These are phyloP conservation scores for Hypoxylon sp. DNA, from an alignment of 2,329 filamentous ascomycete species.

Conservation along the genomic window DNA sequence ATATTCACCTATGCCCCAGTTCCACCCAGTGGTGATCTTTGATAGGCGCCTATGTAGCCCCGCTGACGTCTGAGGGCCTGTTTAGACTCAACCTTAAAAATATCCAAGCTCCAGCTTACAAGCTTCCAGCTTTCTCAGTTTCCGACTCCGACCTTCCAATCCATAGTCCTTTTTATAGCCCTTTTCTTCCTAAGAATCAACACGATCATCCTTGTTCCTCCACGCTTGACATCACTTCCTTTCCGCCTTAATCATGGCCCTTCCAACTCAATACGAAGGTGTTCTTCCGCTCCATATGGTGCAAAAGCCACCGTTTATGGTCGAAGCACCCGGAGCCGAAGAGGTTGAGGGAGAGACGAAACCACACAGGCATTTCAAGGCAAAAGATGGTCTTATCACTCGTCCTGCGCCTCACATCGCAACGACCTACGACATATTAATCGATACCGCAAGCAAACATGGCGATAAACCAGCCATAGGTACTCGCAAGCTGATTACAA, in stretches of 20 bases:
- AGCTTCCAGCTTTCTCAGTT: constrained; percentile 9
- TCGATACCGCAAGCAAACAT: constrained; percentile 75
- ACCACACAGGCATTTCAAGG: constrained; percentile 80
- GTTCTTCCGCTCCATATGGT: constrained; percentile 70
- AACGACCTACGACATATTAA: constrained; percentile 85
- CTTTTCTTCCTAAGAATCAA: constrained; percentile 16
- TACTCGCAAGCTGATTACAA: constrained; percentile 79
- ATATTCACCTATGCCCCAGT: constrained; percentile 32
- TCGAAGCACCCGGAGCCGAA: constrained; percentile 78
- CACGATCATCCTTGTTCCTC: constrained; percentile 26
- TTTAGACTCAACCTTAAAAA: constrained; percentile 27
- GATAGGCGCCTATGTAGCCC: constrained; percentile 23
- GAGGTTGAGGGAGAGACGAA: constrained; percentile 86
- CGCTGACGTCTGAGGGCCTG: constrained; percentile 37
- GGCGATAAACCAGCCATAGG: constrained; percentile 77
- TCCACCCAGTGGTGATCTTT: constrained; percentile 4
- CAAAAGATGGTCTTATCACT: constrained; percentile 78
- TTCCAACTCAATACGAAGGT: constrained; percentile 56
- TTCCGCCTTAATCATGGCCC: constrained; percentile 44
- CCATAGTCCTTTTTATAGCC: constrained; percentile 8
- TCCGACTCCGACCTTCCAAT: constrained; percentile 7
- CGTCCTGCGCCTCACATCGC: constrained; percentile 77
- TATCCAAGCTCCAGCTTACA: constrained; percentile 24
- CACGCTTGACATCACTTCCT: constrained; percentile 24
- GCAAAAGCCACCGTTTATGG: constrained; percentile 80